Evolutionary conservation across 2,329 filamentous ascomycete genomes (phyloP).

Genomic region (Trichoderma polysporum): DNA sequence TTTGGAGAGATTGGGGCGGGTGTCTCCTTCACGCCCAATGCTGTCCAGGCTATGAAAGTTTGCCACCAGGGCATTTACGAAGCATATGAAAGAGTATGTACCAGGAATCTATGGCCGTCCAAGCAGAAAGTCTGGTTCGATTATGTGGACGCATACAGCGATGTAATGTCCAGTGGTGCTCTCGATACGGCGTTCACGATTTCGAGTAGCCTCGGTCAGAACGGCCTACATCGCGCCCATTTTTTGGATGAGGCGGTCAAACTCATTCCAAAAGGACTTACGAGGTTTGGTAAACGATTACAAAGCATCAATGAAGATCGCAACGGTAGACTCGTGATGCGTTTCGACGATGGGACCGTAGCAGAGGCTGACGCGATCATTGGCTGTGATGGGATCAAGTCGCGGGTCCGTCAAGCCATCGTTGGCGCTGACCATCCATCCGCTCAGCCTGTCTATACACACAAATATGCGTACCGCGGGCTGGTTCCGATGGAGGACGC

Average conservation of each 20-base stretch:
- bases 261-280: constrained; percentile 35
- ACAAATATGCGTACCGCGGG: not conserved
- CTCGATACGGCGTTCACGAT: not conserved
- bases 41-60: constrained; percentile 26
- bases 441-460: constrained; percentile 10
- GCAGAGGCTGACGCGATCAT: constrained; percentile 30
- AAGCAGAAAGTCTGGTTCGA: not conserved
- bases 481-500: constrained; percentile 18
- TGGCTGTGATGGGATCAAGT: constrained; percentile 19
- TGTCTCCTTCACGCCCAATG: constrained; percentile 47
- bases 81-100: not conserved
- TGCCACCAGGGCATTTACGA: constrained; percentile 27
- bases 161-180: not conserved
- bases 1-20: constrained; percentile 52
- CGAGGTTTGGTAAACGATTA: constrained; percentile 38
- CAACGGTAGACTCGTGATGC: constrained; percentile 30
- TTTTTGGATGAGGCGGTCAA: constrained; percentile 43
- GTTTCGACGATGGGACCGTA: constrained; percentile 41
- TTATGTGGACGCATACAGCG: not conserved
- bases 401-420: constrained; percentile 3
- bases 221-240: constrained; percentile 33
- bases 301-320: constrained; percentile 31
- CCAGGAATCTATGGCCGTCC: not conserved
- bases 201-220: not conserved
- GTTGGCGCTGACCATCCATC: constrained; percentile 1